These are phyloP conservation scores for Ceratobasidium sp. DNA, from an alignment of 1,284 basidiomycete species.

Conservation along the genomic window DNA sequence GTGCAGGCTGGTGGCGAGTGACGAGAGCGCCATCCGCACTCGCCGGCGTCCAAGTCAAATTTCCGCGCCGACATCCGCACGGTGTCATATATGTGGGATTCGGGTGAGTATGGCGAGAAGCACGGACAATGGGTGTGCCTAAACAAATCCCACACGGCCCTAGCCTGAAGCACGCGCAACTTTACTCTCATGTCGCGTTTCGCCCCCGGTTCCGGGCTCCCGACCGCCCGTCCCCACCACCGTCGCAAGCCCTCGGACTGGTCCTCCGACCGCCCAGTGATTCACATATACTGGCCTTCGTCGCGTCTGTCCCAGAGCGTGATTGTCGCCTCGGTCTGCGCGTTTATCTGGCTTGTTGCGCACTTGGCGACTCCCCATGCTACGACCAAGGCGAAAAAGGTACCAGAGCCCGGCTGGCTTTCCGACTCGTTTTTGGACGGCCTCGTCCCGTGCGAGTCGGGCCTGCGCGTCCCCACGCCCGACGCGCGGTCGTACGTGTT, in stretches of 20 bases:
- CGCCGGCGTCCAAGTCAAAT: constrained; percentile 23
- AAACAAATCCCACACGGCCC: background rate
- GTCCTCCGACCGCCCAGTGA: constrained; percentile 17
- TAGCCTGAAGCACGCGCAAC: background rate
- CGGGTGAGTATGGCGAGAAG: background rate
- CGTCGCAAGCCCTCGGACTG: constrained; percentile 16
- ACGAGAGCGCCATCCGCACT: background rate
- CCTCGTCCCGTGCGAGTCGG: constrained; percentile 22
- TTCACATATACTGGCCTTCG: constrained; percentile 42
- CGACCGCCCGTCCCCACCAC: constrained; percentile 5
- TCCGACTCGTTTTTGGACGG: constrained; percentile 25
- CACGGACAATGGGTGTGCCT: constrained; percentile 8
- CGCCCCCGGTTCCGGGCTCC: constrained; percentile 19
- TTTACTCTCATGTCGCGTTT: constrained; percentile 28
- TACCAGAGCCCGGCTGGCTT: constrained; percentile 26
- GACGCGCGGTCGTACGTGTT: constrained; percentile 11
- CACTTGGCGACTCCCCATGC: constrained; percentile 4
- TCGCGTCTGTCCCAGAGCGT: constrained; percentile 26
- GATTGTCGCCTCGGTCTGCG: background rate
- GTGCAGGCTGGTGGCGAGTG: background rate
- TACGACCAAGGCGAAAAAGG: background rate
- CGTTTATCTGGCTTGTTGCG: background rate
- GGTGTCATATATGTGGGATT: background rate
- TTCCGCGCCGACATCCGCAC: constrained; percentile 40
- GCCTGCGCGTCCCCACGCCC: background rate